These are phyloP conservation scores for Trichoderma oligosporum DNA, from an alignment of 2,329 filamentous ascomycete genomes.

Conservation along the genomic window DNA sequence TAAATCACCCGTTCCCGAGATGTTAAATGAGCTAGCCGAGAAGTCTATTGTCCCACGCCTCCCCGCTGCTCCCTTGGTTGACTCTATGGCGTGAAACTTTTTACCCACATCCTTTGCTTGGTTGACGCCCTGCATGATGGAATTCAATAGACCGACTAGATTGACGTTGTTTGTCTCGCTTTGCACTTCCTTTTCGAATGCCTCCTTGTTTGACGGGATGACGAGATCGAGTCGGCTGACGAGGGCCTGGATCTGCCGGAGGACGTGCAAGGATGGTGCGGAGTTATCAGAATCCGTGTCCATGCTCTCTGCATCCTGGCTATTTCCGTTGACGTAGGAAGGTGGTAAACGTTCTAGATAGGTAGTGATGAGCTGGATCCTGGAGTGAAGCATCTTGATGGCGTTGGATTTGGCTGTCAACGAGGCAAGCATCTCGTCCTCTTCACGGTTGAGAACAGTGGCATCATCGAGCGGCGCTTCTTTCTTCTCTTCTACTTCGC, in stretches of 20 bases:
- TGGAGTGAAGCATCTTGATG: constrained; percentile 83
- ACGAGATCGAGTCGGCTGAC: constrained; percentile 79
- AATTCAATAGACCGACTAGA: constrained; percentile 70
- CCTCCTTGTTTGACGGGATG: constrained; percentile 62
- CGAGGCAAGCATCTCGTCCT: constrained; percentile 58
- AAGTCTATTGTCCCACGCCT: constrained; percentile 24
- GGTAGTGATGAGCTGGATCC: constrained; percentile 66
- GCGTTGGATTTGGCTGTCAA: constrained; percentile 89
- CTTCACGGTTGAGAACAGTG: constrained; percentile 51
- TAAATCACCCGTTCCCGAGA: constrained; percentile 32
- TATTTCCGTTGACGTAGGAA: constrained; percentile 55
- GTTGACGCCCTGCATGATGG: constrained; percentile 68
- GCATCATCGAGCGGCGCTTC: constrained; percentile 37
- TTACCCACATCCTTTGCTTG: constrained; percentile 70
- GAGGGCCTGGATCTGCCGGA: constrained; percentile 84
- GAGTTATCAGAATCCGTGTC: constrained; percentile 39
- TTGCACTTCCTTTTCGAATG: constrained; percentile 66
- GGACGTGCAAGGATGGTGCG: constrained; percentile 63
- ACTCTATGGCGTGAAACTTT: constrained; percentile 63
- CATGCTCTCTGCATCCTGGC: constrained; percentile 33
- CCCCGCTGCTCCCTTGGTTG: constrained; percentile 26
- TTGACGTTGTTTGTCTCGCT: constrained; percentile 81
- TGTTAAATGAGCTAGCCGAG: constrained; percentile 25
- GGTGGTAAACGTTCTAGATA: constrained; percentile 73
- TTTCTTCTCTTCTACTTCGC: constrained; percentile 28